Percentiles rank a stretch among this genome's conserved stretches.
Evolutionary conservation across 768 basidiomycete genomes (phyloP).

Genomic region (Macrolepiota fuliginosa): DNA sequence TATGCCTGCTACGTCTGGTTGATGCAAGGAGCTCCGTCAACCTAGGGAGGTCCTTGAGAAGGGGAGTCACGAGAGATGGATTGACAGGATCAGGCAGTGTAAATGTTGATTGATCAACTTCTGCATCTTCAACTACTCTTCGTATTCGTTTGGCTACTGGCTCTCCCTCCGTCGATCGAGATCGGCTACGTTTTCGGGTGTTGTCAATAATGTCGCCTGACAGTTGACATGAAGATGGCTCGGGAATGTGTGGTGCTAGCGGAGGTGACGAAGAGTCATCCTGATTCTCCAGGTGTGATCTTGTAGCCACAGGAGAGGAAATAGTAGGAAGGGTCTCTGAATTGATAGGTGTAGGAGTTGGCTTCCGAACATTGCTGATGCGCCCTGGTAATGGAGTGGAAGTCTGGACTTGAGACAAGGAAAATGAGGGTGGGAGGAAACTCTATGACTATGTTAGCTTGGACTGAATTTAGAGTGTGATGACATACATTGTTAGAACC

Average conservation of each 20-base stretch:
- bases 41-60: conserved; percentile 26
- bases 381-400: conserved; percentile 43
- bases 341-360: background rate
- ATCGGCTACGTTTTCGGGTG: conserved; percentile 4
- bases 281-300: background rate
- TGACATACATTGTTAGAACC: background rate
- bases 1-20: conserved; percentile 19
- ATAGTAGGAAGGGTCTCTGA: conserved; percentile 31
- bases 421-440: conserved; percentile 58
- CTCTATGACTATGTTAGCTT: conserved; percentile 23
- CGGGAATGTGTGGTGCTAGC: background rate
- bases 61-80: conserved; percentile 15
- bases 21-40: conserved; percentile 39
- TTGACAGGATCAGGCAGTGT: background rate
- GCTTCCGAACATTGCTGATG: background rate
- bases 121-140: background rate
- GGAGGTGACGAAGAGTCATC: background rate
- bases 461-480: no score
- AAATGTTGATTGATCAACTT: background rate
- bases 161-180: background rate
- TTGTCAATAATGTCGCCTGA: background rate
- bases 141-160: background rate
- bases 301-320: conserved; percentile 16
- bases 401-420: conserved; percentile 44
- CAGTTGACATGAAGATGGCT: background rate